phyloP scores from a whole-genome alignment of 163 green algal species.

The Scenedesmus sp. region DNA sequence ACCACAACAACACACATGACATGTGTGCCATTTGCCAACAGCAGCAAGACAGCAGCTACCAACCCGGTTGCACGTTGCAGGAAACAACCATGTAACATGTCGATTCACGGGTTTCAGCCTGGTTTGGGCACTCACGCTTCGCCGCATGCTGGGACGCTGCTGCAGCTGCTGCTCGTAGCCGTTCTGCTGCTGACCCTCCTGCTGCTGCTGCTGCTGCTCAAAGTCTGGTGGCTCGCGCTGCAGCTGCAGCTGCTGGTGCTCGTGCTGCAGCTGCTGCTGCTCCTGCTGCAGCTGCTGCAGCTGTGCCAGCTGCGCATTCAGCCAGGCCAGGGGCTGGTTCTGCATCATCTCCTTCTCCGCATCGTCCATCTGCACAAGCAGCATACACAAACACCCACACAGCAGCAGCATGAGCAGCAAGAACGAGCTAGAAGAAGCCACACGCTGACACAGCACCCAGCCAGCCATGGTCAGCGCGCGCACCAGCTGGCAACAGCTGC shows the following conservation, averaged over 20 bases:
- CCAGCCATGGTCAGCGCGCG: too few species aligned
- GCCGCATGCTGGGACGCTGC: not conserved
- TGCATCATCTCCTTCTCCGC: not conserved
- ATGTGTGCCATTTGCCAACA: too few species aligned
- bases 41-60: too few species aligned
- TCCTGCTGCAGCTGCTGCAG: not conserved
- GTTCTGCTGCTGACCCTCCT: not conserved
- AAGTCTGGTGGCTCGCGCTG: not conserved
- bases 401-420: not conserved
- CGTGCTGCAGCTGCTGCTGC: not conserved
- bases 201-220: conserved; percentile 10
- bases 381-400: not conserved
- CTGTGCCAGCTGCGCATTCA: not conserved
- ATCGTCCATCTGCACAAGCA: not conserved
- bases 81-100: too few species aligned
- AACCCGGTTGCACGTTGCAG: too few species aligned
- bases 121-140: not conserved
- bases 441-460: too few species aligned
- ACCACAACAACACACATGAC: too few species aligned
- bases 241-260: not conserved
- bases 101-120: too few species aligned
- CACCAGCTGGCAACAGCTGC: too few species aligned
- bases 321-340: not conserved
- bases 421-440: too few species aligned
- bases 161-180: not conserved